A percentile compares a stretch with the other conserved stretches of the same genome.
phyloP scores from a whole-genome alignment of 257 asterid genomes.

The Solanum lycopersicoides region DNA sequence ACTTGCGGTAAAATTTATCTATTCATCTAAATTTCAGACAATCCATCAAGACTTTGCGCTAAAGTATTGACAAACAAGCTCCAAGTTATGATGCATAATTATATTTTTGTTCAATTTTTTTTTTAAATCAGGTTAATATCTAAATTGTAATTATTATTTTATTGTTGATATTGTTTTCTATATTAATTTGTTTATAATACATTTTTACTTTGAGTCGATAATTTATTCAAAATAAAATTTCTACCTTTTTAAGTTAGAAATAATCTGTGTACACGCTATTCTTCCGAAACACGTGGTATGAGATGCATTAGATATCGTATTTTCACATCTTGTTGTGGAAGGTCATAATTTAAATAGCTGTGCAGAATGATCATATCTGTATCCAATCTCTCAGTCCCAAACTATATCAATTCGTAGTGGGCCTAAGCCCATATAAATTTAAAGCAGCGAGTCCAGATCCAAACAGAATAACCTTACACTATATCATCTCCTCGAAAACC shows the following conservation, averaged over 20 bases:
- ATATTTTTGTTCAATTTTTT: too few species aligned
- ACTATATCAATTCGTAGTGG: neutral
- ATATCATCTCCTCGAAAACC: neutral
- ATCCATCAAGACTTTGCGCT: too few species aligned
- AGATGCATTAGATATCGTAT: neutral
- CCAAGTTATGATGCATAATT: neutral
- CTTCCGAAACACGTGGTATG: too few species aligned
- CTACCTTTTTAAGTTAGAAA: fast-evolving
- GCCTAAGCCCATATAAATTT: neutral
- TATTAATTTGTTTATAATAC: too few species aligned
- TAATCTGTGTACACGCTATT: too few species aligned
- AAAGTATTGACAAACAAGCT: neutral
- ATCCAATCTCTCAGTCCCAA: neutral
- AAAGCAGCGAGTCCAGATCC: neutral
- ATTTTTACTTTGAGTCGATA: neutral
- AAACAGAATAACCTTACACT: neutral
- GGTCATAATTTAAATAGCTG: neutral
- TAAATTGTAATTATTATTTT: neutral
- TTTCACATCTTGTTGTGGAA: neutral
- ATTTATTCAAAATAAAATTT: too few species aligned
- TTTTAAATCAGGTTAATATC: neutral
- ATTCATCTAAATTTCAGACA: too few species aligned
- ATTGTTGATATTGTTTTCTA: neutral
- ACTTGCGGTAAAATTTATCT: too few species aligned
- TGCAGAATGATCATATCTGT: neutral